phyloP scores from a whole-genome alignment of 345 rosid genomes.

The Mangifera indica region DNA sequence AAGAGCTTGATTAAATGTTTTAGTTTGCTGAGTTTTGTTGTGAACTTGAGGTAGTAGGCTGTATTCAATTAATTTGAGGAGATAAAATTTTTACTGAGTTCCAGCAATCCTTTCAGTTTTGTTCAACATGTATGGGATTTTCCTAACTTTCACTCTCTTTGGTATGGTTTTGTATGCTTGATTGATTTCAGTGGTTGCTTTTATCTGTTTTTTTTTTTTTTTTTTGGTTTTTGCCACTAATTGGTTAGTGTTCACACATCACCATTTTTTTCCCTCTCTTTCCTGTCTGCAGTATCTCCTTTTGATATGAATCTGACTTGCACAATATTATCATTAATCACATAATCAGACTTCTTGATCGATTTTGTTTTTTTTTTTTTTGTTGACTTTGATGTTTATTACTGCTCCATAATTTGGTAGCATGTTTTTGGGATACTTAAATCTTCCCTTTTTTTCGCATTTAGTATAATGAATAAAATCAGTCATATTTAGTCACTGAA shows the following conservation, averaged over 20 bases:
- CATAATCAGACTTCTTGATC: background rate
- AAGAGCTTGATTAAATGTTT: background rate
- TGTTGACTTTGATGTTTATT: background rate
- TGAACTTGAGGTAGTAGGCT: constrained; percentile 9
- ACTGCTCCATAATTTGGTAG: background rate
- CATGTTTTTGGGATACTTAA: background rate
- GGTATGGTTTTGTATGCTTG: background rate
- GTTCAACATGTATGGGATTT: constrained; percentile 9
- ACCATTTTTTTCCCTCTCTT: background rate
- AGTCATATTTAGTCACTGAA: constrained; percentile 9
- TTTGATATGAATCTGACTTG: background rate
- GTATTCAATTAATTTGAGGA: background rate
- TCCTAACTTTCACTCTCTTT: background rate
- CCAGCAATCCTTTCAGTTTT: constrained; percentile 4
- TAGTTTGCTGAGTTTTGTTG: constrained; percentile 7
- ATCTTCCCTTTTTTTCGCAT: background rate
- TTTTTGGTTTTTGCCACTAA: background rate
- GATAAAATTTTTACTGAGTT: constrained; percentile 3
- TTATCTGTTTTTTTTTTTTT: constrained; percentile 6
- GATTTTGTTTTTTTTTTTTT: background rate
- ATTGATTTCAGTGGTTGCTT: background rate
- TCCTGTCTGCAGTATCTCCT: background rate
- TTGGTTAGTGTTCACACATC: background rate
- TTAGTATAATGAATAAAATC: constrained; percentile 7
- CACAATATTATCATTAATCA: background rate